Percentiles rank a stretch among this genome's conserved stretches.
Evolutionary conservation across 73 alveolate genomes (phyloP).

Genomic region (Tetrahymena thermophila): DNA sequence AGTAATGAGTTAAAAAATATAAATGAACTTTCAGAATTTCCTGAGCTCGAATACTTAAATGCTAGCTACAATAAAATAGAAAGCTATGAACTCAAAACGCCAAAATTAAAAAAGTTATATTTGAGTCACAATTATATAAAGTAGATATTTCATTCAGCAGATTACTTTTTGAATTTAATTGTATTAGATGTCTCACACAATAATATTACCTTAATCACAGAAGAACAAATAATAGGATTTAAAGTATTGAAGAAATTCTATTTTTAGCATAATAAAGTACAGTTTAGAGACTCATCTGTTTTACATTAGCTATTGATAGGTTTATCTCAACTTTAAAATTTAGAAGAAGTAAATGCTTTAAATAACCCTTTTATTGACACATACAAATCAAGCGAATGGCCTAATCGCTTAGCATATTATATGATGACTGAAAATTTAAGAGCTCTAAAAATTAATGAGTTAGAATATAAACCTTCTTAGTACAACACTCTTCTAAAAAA

Average conservation of each 20-base stretch:
- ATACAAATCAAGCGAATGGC: background rate
- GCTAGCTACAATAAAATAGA: background rate
- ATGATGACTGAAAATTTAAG: background rate
- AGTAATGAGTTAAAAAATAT: background rate
- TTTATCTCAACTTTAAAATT: background rate
- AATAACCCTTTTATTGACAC: background rate
- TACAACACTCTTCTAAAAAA: background rate
- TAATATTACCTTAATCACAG: background rate
- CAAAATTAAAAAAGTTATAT: background rate
- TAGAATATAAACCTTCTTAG: background rate
- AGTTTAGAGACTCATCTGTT: background rate
- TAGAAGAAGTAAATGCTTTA: background rate
- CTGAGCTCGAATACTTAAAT: background rate
- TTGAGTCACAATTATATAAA: background rate
- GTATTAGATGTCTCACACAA: background rate
- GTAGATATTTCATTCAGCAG: background rate
- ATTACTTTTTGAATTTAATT: background rate
- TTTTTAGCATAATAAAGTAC: background rate
- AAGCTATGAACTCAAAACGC: background rate
- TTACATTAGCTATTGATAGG: background rate
- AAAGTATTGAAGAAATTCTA: background rate
- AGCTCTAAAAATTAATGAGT: background rate
- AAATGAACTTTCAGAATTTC: background rate
- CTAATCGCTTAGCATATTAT: background rate
- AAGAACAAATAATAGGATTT: background rate